Base-by-base conservation (phyloP, 2,329 filamentous ascomycete species). In the Mollisiaceae sp. region DNA sequence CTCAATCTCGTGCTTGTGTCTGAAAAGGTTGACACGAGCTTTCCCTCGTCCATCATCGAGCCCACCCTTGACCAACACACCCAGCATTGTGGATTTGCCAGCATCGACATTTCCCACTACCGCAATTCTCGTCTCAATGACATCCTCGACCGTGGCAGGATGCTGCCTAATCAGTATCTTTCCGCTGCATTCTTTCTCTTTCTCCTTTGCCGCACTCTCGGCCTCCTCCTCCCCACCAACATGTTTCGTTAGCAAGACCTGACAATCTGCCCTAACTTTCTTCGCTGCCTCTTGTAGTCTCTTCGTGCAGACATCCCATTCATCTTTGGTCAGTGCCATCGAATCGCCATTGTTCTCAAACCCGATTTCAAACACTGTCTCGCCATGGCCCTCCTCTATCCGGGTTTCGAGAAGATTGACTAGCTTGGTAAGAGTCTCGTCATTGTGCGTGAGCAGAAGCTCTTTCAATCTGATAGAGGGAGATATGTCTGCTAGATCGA, bases 51-150 rank as follows among this genome's bases (percentile, higher is more conserved):
- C 95, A 79, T 99, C 95, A 74, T 99, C 95, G 1, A 99, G 87
- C 60, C 92, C 92, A 5, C 95, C 95, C 79, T 98, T 98, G 8
- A 98, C 95, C 6, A 99, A 83, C 1, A 99, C 95, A 52, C 95
- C 95, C 2, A 99, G 82, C 86, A 98, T 91, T 35, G 95, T 98
- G 76, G 92, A 97, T 80, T 99, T 99, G 0, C 95, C 95, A 11
- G 95, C 95, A 77, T 99, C 95, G 62, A 99, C 92, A 81, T 99
- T 99, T 58, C 95, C 95, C 8, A 99, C 95, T 0, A 99, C 95
- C 0, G 94, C 95, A 79, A 99, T 96, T 71, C 95, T 83, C 11
- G 94, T 97, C 83, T 99, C 95, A 67, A 97, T 97, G 32, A 97
- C 91, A 64, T 96, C 89, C 76, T 98, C 93, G 5, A 92, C 86